These are phyloP conservation scores for Wallacemonas sp. DNA, from an alignment of 208 protist species.

Conservation along the genomic window DNA sequence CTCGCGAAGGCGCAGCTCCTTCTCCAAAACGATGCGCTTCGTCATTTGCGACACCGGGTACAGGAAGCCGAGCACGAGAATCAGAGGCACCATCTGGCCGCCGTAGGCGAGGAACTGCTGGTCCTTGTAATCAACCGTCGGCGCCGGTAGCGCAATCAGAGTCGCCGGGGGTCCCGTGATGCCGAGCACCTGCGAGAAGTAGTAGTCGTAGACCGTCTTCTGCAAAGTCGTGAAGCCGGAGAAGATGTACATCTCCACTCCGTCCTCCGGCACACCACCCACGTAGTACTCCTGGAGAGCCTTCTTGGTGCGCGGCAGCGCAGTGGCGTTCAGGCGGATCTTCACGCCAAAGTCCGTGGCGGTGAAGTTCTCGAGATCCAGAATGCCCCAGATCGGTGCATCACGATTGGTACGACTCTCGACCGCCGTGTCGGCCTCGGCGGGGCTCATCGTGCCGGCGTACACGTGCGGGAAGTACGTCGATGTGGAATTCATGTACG, in stretches of 20 bases:
- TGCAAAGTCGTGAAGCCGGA: conserved; percentile 60
- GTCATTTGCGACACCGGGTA: conserved; percentile 79
- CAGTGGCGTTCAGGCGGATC: conserved; percentile 57
- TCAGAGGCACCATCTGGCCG: conserved; percentile 52
- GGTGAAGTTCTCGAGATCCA: conserved; percentile 41
- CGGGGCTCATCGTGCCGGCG: conserved; percentile 30
- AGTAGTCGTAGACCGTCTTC: conserved; percentile 37
- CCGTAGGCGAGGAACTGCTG: conserved; percentile 51
- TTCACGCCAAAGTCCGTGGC: conserved; percentile 37
- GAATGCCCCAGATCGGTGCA: conserved; percentile 49
- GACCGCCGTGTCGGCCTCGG: conserved; percentile 26
- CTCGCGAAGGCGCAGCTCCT: conserved; percentile 84
- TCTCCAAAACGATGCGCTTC: conserved; percentile 82
- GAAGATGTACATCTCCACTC: conserved; percentile 41
- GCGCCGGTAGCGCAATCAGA: conserved; percentile 40
- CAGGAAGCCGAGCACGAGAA: conserved; percentile 76
- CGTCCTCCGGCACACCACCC: conserved; percentile 26
- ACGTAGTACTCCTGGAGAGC: conserved; percentile 30
- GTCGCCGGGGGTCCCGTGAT: conserved; percentile 28
- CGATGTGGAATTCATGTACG: conserved; percentile 31
- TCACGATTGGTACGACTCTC: conserved; percentile 26
- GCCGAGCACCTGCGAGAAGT: conserved; percentile 33
- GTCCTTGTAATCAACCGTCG: conserved; percentile 45
- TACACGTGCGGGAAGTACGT: conserved; percentile 57
- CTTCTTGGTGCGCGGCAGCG: conserved; percentile 34